A percentile compares a stretch with the other conserved stretches of the same genome.
phyloP scores from a whole-genome alignment of 805 yeast species.

The Zygosaccharomyces pseudorouxii region DNA sequence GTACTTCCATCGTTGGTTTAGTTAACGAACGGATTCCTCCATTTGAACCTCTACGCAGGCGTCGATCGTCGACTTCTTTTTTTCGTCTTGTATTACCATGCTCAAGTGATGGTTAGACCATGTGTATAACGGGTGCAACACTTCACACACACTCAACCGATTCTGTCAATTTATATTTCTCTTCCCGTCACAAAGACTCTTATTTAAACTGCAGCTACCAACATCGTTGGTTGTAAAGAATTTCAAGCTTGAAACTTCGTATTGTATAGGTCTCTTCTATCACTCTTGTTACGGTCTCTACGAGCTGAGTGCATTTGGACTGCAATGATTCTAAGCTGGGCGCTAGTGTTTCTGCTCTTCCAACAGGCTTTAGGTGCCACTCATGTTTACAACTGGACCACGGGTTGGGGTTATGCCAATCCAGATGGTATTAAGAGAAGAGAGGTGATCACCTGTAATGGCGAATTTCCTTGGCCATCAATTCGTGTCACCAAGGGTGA shows the following conservation, averaged over 20 bases:
- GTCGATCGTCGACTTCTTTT: neutral
- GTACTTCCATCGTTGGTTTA: neutral
- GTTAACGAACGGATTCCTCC: neutral
- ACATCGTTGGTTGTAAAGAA: neutral
- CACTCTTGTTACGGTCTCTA: no score
- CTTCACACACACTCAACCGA: neutral
- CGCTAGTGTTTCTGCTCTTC: neutral
- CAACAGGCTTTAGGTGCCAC: conserved; percentile 33
- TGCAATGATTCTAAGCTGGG: neutral
- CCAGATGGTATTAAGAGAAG: conserved; percentile 40
- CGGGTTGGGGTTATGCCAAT: conserved; percentile 51
- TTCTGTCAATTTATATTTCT: neutral
- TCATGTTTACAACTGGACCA: conserved; percentile 60
- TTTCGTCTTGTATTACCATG: neutral
- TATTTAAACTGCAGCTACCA: neutral
- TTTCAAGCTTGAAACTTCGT: neutral
- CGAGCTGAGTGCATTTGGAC: neutral
- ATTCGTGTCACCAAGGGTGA: conserved; percentile 76
- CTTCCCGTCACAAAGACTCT: neutral
- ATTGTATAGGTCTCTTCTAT: neutral
- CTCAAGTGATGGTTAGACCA: neutral
- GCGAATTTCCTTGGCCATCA: conserved; percentile 79
- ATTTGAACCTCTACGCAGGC: neutral
- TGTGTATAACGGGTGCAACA: neutral
- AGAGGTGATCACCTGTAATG: conserved; percentile 43